These are phyloP conservation scores for Euphrasia confusa DNA, from an alignment of 257 asterid genomes.

Conservation along the genomic window DNA sequence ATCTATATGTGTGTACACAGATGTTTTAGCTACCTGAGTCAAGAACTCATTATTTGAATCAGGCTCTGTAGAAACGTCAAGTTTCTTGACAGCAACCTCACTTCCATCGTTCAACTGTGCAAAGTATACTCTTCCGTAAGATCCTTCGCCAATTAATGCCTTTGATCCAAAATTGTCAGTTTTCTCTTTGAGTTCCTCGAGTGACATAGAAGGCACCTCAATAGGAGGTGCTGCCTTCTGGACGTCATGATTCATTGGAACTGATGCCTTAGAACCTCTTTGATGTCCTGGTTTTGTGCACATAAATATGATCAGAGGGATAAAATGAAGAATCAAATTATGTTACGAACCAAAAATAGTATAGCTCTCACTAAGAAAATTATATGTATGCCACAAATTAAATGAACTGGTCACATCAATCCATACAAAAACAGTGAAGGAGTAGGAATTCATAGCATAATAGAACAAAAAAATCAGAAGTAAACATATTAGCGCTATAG, in stretches of 20 bases:
- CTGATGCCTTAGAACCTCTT: conserved; percentile 53
- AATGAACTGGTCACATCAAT: too few relatives aligned
- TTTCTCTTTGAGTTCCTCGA: conserved; percentile 78
- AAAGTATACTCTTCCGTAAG: conserved; percentile 84
- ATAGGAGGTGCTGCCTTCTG: conserved; percentile 68
- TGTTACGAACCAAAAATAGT: neutral
- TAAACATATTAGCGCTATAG: neutral
- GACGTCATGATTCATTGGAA: conserved; percentile 64
- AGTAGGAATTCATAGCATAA: neutral
- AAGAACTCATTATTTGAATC: conserved; percentile 82
- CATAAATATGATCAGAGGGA: conserved; percentile 15
- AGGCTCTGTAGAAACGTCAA: conserved; percentile 87
- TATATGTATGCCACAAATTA: too few relatives aligned
- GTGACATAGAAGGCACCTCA: conserved; percentile 71
- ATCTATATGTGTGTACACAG: neutral
- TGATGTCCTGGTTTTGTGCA: conserved; percentile 43
- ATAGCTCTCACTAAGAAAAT: too few relatives aligned
- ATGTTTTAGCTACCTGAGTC: conserved; percentile 56
- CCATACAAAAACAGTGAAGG: neutral
- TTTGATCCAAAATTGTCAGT: conserved; percentile 83
- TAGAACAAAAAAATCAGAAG: neutral
- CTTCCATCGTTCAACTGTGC: conserved; percentile 63
- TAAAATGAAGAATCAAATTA: conserved; percentile 8
- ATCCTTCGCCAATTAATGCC: conserved; percentile 87
- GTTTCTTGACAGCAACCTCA: conserved; percentile 92